Base-by-base conservation (phyloP, 78 protist genomes). In the Mastigamoeba balamuthi region DNA sequence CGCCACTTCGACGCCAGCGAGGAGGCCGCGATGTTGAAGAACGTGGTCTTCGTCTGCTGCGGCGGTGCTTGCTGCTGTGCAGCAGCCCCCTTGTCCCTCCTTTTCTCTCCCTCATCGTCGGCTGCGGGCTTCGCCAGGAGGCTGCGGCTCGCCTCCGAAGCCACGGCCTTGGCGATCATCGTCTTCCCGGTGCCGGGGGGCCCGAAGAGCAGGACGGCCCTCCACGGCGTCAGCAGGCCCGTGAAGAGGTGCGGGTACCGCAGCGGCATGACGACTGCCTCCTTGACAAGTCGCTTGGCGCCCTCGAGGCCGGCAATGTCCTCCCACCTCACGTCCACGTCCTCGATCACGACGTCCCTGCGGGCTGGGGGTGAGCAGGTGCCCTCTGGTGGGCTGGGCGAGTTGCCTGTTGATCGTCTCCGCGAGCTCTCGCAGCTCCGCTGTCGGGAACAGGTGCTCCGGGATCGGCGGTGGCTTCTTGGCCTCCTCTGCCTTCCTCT, bases 131-230 rank as follows among this genome's bases (percentile, higher is more conserved):
- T n/a, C n/a, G n/a, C n/a, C n/a, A n/a, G n/a, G n/a, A n/a, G n/a
- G n/a, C n/a, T n/a, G n/a, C n/a, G n/a, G n/a, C n/a, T n/a, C 71
- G 91, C 82, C 88, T 93, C 93, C 27, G 94, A 75, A 0, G 96
- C 96, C 38, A 88, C 91, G 1, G 96, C 96, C 82, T 84, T 73
- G n/a, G 95, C 91, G 41, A 81, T 36, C 84, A 78, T 40, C 27
- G 92, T 88, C 42, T 86, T 86, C 7, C 91, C 91, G 25, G 76
- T 81, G 2, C 91, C 91, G 0, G 89, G 89, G 0, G 89, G 87
- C 1, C 95, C 95, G 64, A 66, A 84, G 9, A 92, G 70, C 5
- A 89, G 85, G 17, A 90, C 68, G 36, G 92, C 96, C 28, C 74
- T 87, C 94, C 96, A 93, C 0, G 96, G 94, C 35, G 37, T 0